Percentiles rank a stretch among this genome's conserved stretches.
Conservation (phyloP, 164 flowering plant genomes). For the Macadamia tetraphylla region DNA sequence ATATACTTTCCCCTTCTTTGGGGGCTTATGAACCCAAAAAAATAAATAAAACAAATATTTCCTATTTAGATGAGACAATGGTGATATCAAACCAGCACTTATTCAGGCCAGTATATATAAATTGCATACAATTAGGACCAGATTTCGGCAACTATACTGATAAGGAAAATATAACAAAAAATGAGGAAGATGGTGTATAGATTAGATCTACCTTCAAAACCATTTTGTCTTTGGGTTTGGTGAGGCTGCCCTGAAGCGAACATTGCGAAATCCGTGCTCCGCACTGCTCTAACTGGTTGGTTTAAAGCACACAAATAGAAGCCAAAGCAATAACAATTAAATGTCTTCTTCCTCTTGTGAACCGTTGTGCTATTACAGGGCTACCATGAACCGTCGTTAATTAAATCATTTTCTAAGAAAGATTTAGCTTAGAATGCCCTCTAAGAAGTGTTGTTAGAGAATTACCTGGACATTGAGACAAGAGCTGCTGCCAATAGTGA, state of each 20-base stretch:
- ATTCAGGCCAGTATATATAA: too few relatives aligned
- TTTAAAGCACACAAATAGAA: constrained; percentile 6
- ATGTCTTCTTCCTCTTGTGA: background rate
- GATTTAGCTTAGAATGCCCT: background rate
- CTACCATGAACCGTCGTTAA: background rate
- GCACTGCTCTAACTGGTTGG: constrained; percentile 67
- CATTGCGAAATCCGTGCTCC: constrained; percentile 71
- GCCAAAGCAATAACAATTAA: background rate
- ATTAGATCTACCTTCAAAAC: constrained; percentile 37
- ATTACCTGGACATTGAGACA: constrained; percentile 84
- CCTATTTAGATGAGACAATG: too few relatives aligned
- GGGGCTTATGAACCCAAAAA: too few relatives aligned
- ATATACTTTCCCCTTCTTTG: too few relatives aligned
- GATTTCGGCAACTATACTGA: too few relatives aligned
- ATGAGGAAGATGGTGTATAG: background rate
- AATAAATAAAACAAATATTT: too few relatives aligned
- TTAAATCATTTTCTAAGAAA: background rate
- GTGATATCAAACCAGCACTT: too few relatives aligned
- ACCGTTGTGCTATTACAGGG: background rate
- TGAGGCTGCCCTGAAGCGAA: constrained; percentile 61
- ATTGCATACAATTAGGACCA: too few relatives aligned
- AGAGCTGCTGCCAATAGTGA: constrained; percentile 40
- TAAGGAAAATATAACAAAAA: too few relatives aligned
- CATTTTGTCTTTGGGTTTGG: constrained; percentile 45
- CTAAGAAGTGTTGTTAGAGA: background rate